phyloP scores from a whole-genome alignment of 495 filamentous ascomycete species.

The Hyaloscypha hepaticicola region DNA sequence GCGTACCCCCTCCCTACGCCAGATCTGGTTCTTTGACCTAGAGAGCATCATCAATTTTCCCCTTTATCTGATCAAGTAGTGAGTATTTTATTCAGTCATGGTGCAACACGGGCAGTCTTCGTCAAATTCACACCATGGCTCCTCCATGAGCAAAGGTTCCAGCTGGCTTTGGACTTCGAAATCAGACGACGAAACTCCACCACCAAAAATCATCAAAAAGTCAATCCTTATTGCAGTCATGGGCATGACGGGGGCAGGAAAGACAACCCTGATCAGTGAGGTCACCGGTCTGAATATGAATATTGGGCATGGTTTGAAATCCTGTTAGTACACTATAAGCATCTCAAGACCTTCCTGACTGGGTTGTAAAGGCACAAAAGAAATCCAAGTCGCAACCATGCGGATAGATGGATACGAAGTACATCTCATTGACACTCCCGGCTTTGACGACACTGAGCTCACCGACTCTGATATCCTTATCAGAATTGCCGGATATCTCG shows the following conservation, averaged over 20 bases:
- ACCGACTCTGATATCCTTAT: not conserved
- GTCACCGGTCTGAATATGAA: not conserved
- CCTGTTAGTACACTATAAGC: not conserved
- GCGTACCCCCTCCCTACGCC: too few species aligned
- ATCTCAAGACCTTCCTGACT: not conserved
- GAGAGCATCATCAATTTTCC: too few species aligned
- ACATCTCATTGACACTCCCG: not conserved
- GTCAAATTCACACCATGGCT: not conserved
- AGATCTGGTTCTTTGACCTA: too few species aligned
- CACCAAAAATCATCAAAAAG: not conserved
- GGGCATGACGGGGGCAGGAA: slow-evolving; percentile 3
- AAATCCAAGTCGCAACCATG: slow-evolving; percentile 1
- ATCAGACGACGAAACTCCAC: not conserved
- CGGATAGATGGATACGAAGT: slow-evolving; percentile 1
- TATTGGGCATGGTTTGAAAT: not conserved
- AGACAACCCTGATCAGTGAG: not conserved
- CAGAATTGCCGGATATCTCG: not conserved
- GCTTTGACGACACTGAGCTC: not conserved
- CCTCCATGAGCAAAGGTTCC: not conserved
- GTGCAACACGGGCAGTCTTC: not conserved
- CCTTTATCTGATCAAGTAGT: too few species aligned
- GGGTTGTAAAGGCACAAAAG: not conserved
- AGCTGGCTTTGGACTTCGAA: not conserved
- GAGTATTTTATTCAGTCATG: not conserved
- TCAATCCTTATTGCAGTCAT: slow-evolving; percentile 3